Percentiles rank a stretch among this genome's conserved stretches.
Conservation (phyloP, 176 grass and related monocot genomes). For the barley (Hordeum vulgare) region DNA sequence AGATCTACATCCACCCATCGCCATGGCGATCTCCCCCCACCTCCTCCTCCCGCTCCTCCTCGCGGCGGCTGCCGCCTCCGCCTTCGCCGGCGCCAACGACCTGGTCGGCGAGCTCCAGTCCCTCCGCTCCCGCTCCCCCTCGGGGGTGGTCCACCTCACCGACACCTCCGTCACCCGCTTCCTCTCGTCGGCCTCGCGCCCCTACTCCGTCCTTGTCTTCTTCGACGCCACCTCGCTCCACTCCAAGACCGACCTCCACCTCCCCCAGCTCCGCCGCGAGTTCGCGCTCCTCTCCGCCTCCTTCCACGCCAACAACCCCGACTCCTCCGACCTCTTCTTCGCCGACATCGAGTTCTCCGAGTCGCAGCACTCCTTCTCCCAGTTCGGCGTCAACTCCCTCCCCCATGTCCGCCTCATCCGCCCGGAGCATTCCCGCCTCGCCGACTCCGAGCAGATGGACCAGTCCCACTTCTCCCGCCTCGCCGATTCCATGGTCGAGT, state of each 20-base stretch:
- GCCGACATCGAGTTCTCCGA: conserved; percentile 88
- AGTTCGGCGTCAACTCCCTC: conserved; percentile 83
- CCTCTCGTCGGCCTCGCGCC: conserved; percentile 43
- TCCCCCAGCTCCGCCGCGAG: conserved; percentile 73
- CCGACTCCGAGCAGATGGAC: conserved; percentile 75
- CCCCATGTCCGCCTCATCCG: conserved; percentile 71
- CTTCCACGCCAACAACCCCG: conserved; percentile 53
- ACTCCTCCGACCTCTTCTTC: conserved; percentile 72
- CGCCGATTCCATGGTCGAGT: conserved; percentile 94
- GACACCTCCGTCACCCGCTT: conserved; percentile 73
- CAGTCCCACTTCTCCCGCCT: conserved; percentile 70
- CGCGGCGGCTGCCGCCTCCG: neutral
- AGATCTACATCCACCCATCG: conserved; percentile 11
- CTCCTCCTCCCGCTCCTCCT: conserved; percentile 29
- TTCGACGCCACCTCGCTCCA: conserved; percentile 88
- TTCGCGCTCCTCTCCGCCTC: conserved; percentile 75
- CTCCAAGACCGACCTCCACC: conserved; percentile 85
- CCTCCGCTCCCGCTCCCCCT: conserved; percentile 60
- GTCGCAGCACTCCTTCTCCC: conserved; percentile 72
- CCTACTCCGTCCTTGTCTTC: conserved; percentile 83
- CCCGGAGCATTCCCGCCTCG: conserved; percentile 42
- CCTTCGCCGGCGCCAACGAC: conserved; percentile 30
- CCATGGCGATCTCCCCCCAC: conserved; percentile 33
- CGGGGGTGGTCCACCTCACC: conserved; percentile 78
- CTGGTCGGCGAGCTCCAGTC: conserved; percentile 68